These are phyloP conservation scores for Leishmania turanica DNA, from an alignment of 208 protist genomes.

Conservation along the genomic window DNA sequence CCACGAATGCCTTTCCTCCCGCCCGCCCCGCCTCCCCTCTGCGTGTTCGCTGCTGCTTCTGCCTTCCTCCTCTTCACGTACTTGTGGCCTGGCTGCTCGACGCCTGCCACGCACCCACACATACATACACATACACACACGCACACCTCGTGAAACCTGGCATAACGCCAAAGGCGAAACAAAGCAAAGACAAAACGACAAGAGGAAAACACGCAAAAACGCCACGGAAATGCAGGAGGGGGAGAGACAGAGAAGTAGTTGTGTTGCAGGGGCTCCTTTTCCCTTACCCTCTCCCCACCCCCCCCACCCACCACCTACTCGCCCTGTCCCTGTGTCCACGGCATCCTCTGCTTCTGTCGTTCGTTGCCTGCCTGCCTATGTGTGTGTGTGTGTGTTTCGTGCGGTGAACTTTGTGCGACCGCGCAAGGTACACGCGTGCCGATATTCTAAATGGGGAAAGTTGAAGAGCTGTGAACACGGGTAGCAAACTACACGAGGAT, in stretches of 20 bases:
- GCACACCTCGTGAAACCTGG: background rate
- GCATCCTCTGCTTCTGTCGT: no score
- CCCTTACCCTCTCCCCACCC: background rate
- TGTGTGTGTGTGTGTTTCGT: background rate
- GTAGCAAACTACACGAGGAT: no score
- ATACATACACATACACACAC: background rate
- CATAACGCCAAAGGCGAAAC: background rate
- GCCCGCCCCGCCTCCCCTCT: background rate
- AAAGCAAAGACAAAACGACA: no score
- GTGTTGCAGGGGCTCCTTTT: background rate
- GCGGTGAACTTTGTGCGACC: no score
- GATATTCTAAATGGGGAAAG: no score
- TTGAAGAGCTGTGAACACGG: no score
- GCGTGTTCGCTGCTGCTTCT: background rate
- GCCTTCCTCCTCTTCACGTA: no score
- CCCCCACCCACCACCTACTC: no score
- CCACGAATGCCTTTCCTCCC: background rate
- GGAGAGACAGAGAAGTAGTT: background rate
- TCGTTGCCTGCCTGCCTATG: background rate
- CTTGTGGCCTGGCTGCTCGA: no score
- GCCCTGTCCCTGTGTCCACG: no score
- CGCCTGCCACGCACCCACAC: no score
- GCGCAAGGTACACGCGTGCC: no score
- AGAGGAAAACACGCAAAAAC: background rate
- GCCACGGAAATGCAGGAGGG: background rate